Percentiles rank a stretch among this genome's conserved stretches.
These are phyloP conservation scores for Mentha longifolia DNA, from an alignment of 257 asterid genomes.

Conservation along the genomic window DNA sequence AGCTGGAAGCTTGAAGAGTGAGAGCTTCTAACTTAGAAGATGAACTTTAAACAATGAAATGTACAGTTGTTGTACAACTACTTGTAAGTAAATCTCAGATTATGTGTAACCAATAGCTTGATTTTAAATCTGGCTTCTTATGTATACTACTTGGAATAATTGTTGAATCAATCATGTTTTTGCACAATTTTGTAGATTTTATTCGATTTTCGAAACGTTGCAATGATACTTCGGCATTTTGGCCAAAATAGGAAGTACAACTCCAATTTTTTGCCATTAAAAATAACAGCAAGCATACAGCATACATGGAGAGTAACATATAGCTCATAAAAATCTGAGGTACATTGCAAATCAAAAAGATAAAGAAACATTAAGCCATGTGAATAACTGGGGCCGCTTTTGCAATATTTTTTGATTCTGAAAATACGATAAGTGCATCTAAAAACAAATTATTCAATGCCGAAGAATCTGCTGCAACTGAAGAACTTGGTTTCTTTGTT, in stretches of 20 bases:
- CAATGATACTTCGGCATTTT: too few species aligned
- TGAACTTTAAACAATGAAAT: conserved; percentile 1
- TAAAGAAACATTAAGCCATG: neutral
- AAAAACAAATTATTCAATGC: conserved; percentile 40
- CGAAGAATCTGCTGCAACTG: conserved; percentile 95
- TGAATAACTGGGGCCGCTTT: conserved; percentile 8
- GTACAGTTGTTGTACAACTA: conserved; percentile 24
- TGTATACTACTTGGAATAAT: neutral
- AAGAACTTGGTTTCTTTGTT: conserved; percentile 87
- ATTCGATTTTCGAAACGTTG: too few species aligned
- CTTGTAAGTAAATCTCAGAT: conserved; percentile 15
- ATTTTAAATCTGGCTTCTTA: neutral
- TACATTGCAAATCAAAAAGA: neutral
- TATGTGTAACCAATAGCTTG: conserved; percentile 3
- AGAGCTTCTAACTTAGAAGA: conserved; percentile 7
- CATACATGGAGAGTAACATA: neutral
- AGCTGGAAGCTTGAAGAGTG: conserved; percentile 6
- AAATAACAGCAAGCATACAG: neutral
- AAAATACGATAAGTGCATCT: conserved; percentile 14
- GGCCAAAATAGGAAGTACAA: too few species aligned
- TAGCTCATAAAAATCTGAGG: conserved; percentile 3
- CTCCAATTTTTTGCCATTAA: too few species aligned
- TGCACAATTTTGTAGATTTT: neutral
- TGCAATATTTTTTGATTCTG: conserved; percentile 8
- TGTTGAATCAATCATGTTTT: neutral